Conservation (phyloP, 257 asterid species). For the Solanum gracilifrons region DNA sequence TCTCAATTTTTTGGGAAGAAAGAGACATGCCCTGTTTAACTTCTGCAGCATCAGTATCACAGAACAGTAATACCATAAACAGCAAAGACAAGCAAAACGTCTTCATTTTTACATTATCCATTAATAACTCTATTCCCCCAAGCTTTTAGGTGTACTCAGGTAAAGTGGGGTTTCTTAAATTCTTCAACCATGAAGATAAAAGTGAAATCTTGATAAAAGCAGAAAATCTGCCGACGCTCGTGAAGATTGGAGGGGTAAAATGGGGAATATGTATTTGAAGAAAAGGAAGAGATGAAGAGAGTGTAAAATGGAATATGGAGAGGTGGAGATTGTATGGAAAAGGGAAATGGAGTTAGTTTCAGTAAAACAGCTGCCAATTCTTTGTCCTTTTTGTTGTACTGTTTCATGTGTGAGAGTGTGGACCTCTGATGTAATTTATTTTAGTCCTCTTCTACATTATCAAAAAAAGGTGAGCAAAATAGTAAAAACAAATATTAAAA, state of each 20-base stretch:
- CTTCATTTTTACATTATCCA: slow-evolving; percentile 21
- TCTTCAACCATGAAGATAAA: background rate
- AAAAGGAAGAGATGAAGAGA: slow-evolving; percentile 1
- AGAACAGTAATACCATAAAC: slow-evolving; percentile 12
- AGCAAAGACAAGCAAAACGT: slow-evolving; percentile 22
- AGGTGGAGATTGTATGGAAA: background rate
- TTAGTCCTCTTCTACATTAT: background rate
- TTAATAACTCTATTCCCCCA: background rate
- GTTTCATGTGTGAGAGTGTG: background rate
- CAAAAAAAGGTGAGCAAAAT: background rate
- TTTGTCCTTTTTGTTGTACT: slow-evolving; percentile 11
- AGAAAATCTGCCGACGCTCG: slow-evolving; percentile 40
- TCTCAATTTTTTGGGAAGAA: slow-evolving; percentile 35
- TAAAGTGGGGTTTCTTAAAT: background rate
- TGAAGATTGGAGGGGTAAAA: slow-evolving; percentile 6
- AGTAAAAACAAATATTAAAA: background rate
- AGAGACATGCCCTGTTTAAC: slow-evolving; percentile 10
- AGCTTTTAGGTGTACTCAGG: background rate
- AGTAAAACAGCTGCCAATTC: slow-evolving; percentile 17
- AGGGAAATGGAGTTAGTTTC: background rate
- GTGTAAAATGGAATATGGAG: background rate
- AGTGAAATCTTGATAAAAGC: background rate
- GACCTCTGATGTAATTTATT: background rate
- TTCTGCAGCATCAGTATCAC: slow-evolving; percentile 7
- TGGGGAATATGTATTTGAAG: background rate